Percentiles rank a stretch among this genome's conserved stretches.
Conservation (phyloP, 495 filamentous ascomycete species). For the Xylaria grammica region DNA sequence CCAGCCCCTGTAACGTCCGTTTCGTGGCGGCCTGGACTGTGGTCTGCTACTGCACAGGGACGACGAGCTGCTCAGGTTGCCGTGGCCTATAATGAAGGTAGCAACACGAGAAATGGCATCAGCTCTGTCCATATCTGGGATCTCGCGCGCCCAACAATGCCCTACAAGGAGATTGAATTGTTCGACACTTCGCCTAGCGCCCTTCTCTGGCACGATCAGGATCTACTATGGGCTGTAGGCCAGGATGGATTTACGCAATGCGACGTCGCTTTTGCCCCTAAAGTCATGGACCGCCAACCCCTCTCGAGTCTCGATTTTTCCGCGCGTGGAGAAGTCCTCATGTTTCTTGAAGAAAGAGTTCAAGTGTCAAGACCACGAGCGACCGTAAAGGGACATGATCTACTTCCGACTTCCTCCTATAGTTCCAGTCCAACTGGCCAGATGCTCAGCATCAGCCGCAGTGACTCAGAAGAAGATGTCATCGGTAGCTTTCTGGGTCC, state of each 20-base stretch:
- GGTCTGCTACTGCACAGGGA: constrained; percentile 69
- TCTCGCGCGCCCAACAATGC: constrained; percentile 82
- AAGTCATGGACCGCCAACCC: constrained; percentile 74
- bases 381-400: constrained; percentile 35
- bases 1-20: constrained; percentile 72
- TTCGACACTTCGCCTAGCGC: constrained; percentile 75
- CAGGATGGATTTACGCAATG: constrained; percentile 88
- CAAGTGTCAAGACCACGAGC: constrained; percentile 45
- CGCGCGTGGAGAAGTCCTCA: constrained; percentile 61
- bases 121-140: constrained; percentile 90
- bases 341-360: constrained; percentile 58
- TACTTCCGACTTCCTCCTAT: constrained; percentile 41
- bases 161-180: constrained; percentile 81
- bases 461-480: constrained; percentile 69
- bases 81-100: constrained; percentile 56
- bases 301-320: constrained; percentile 69
- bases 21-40: constrained; percentile 84
- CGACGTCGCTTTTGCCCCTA: constrained; percentile 80
- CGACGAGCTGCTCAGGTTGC: constrained; percentile 62
- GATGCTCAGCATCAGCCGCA: constrained; percentile 61
- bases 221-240: constrained; percentile 90
- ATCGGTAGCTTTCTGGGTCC: constrained; percentile 65
- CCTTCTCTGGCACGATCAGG: constrained; percentile 87
- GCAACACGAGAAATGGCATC: constrained; percentile 57
- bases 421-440: constrained; percentile 50